Percentiles rank a stretch among this genome's conserved stretches.
These are phyloP conservation scores for Eucommia ulmoides DNA, from an alignment of 257 asterid genomes.

Conservation along the genomic window DNA sequence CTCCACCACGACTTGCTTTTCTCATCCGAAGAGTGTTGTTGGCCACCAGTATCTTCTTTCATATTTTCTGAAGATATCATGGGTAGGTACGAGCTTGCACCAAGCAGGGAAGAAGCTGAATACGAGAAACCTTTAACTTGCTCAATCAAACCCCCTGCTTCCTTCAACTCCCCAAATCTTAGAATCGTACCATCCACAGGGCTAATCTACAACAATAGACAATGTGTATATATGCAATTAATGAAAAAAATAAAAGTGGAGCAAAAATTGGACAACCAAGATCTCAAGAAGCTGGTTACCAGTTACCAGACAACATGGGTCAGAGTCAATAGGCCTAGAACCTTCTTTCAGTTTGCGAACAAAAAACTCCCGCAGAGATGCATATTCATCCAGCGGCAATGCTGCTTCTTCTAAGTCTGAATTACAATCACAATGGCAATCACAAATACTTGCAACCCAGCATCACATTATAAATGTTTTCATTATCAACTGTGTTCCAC, in stretches of 20 bases:
- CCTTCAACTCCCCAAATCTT: slow-evolving; percentile 76
- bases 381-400: slow-evolving; percentile 80
- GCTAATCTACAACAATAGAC: slow-evolving; percentile 49
- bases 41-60: slow-evolving; percentile 24
- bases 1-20: slow-evolving; percentile 81
- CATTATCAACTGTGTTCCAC: neutral
- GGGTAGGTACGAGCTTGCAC: slow-evolving; percentile 56
- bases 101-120: slow-evolving; percentile 78
- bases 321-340: slow-evolving; percentile 59
- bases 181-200: slow-evolving; percentile 91
- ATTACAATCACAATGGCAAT: slow-evolving; percentile 5
- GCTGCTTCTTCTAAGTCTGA: slow-evolving; percentile 78
- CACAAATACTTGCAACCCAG: neutral
- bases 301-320: slow-evolving; percentile 89
- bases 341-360: slow-evolving; percentile 77
- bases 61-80: slow-evolving; percentile 31
- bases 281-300: slow-evolving; percentile 48
- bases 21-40: slow-evolving; percentile 22
- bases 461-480: too few relatives aligned
- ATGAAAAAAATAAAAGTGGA: slow-evolving; percentile 5
- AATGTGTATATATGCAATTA: slow-evolving; percentile 7
- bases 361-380: slow-evolving; percentile 64
- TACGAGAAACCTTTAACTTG: slow-evolving; percentile 94
- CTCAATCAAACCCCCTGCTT: slow-evolving; percentile 84
- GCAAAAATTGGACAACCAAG: slow-evolving; percentile 3